Base-by-base conservation (phyloP, 768 basidiomycete species). In the Podaxis sp. region DNA sequence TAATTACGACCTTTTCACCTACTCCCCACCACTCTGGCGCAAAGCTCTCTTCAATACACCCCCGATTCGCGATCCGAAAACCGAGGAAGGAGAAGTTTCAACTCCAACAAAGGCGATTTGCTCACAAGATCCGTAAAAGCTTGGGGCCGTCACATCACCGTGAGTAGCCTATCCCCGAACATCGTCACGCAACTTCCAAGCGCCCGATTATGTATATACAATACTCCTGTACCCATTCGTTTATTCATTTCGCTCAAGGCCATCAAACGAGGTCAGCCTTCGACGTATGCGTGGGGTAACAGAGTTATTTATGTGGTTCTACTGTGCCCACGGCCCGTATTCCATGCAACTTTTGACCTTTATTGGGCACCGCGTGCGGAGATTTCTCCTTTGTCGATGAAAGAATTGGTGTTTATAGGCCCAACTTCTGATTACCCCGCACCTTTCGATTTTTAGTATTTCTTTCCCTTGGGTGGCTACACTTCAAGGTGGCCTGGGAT, bases 291-390 rank as follows among this genome's bases (percentile, higher is more conserved):
- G 12, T 46, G 15, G 22, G 3, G 40, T 17, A n/a, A 54, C 30
- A 30, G 33, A 36, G n/a, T 28, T 41, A 15, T 24, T 44, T 52
- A 61, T 53, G 40, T 53, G 60, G 38, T 44, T 58, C 24, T 58
- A 44, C 46, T 33, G n/a, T 36, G 52, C 37, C 17, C 38, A 61
- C n/a, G 53, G 50, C 20, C 37, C 49, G 58, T 13, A 46, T 52
- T 20, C 22, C 60, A 62, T 55, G 38, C 44, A 54, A 55, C 52
- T 56, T 33, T 62, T 30, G 30, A 41, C 46, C 60, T 53, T 62
- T 48, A 48, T 48, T 28, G 37, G 59, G 46, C 22, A 50, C 10
- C 20, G 22, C 36, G 15, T 41, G 38, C 22, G 33, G 52, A 7
- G 20, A 20, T 11, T 24, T 48, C 49, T 40, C 53, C 60, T 53